These are phyloP conservation scores for Leishmania arabica DNA, from an alignment of 208 protist genomes.

Conservation along the genomic window DNA sequence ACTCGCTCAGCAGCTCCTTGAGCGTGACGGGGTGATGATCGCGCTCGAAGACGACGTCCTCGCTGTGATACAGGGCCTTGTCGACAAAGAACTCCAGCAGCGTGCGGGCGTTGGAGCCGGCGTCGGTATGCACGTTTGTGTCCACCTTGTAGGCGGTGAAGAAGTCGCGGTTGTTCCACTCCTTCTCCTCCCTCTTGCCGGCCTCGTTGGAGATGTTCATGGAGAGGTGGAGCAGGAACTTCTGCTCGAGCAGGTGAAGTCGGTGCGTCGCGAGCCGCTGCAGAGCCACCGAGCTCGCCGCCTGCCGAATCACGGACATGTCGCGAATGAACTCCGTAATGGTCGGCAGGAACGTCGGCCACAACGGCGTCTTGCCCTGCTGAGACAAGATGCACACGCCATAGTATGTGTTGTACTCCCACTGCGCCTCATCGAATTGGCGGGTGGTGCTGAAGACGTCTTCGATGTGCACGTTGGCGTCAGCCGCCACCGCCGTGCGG, in stretches of 20 bases:
- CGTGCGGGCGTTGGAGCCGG: conserved; percentile 85
- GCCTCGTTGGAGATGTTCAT: conserved; percentile 92
- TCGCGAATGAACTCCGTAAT: conserved; percentile 88
- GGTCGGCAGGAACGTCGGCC: conserved; percentile 76
- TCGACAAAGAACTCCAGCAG: conserved; percentile 91
- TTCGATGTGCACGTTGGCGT: conserved; percentile 65
- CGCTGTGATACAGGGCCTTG: conserved; percentile 85
- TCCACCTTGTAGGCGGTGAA: conserved; percentile 92
- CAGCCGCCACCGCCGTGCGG: conserved; percentile 17
- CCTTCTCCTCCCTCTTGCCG: conserved; percentile 78
- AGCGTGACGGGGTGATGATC: conserved; percentile 82
- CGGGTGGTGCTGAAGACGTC: conserved; percentile 82
- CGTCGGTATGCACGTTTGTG: conserved; percentile 90
- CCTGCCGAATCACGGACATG: conserved; percentile 64
- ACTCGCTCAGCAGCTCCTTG: conserved; percentile 68
- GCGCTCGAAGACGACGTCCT: conserved; percentile 90
- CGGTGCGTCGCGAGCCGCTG: conserved; percentile 88
- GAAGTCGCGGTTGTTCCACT: conserved; percentile 92
- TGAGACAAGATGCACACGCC: conserved; percentile 83
- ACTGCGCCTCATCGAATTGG: conserved; percentile 81
- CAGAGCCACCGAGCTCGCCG: conserved; percentile 52
- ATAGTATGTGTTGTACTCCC: conserved; percentile 92
- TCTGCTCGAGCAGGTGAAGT: conserved; percentile 90
- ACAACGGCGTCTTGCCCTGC: conserved; percentile 66
- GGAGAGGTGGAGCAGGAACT: conserved; percentile 93